These are phyloP conservation scores for Venturia pyrina DNA, from an alignment of 2,329 filamentous ascomycete genomes.

Conservation along the genomic window DNA sequence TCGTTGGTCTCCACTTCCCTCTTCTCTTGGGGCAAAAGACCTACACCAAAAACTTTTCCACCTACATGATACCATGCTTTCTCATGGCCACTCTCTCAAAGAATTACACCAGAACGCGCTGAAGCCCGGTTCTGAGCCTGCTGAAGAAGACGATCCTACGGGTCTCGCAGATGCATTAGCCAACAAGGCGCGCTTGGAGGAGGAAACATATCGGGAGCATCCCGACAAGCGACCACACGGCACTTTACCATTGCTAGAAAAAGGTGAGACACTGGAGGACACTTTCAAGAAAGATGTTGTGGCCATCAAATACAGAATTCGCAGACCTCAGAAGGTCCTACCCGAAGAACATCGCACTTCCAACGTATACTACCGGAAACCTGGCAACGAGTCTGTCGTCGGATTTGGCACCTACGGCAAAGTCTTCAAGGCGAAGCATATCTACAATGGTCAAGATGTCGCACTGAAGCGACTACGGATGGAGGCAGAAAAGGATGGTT, in stretches of 20 bases:
- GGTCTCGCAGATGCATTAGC: neutral
- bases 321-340: conserved; percentile 9
- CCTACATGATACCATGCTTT: neutral
- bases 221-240: conserved; percentile 10
- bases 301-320: conserved; percentile 9
- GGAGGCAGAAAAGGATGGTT: conserved; percentile 62
- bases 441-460: conserved; percentile 77
- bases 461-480: conserved; percentile 87
- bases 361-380: conserved; percentile 78
- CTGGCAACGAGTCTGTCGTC: conserved; percentile 93
- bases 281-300: conserved; percentile 10
- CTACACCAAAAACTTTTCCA: conserved; percentile 3
- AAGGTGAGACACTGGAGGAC: conserved; percentile 9
- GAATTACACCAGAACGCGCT: conserved; percentile 4
- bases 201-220: conserved; percentile 10
- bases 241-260: neutral
- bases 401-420: conserved; percentile 94
- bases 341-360: conserved; percentile 6
- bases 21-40: conserved; percentile 8
- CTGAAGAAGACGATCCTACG: conserved; percentile 3
- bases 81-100: conserved; percentile 10
- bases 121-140: neutral
- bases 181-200: conserved; percentile 8
- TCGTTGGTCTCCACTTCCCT: conserved; percentile 5
- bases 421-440: conserved; percentile 86